Evolutionary conservation across 768 basidiomycete genomes (phyloP).

Genomic region (Suillus paluster): DNA sequence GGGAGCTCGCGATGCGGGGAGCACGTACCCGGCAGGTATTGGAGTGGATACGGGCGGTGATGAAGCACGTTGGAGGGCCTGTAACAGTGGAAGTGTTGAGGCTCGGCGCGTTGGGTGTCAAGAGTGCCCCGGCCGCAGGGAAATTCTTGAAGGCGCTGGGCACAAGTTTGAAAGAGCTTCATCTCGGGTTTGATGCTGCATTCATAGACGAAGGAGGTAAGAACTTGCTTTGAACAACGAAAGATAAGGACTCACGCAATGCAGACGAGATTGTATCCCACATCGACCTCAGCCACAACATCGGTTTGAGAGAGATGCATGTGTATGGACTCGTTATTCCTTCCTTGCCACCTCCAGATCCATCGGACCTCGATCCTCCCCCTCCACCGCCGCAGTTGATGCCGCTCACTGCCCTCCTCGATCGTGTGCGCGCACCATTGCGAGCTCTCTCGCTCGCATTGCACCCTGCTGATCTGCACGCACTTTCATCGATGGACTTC

Average conservation of each 20-base stretch:
- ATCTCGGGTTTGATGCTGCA: constrained; percentile 35
- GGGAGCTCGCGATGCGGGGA: constrained; percentile 31
- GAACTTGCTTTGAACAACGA: constrained; percentile 7
- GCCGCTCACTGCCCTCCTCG: constrained; percentile 30
- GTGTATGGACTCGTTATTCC: constrained; percentile 38
- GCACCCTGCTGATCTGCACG: constrained; percentile 35
- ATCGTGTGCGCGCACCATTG: constrained; percentile 30
- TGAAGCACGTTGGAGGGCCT: constrained; percentile 12
- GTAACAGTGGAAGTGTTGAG: constrained; percentile 19
- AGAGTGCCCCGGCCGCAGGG: constrained; percentile 31
- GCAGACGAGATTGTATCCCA: constrained; percentile 31
- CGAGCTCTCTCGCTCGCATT: constrained; percentile 35
- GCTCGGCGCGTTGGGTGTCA: constrained; percentile 31
- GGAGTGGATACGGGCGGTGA: constrained; percentile 31
- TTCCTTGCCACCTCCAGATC: constrained; percentile 30
- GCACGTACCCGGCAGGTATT: constrained; percentile 28
- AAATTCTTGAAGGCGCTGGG: constrained; percentile 29
- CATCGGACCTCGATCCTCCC: constrained; percentile 21
- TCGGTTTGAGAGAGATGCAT: constrained; percentile 32
- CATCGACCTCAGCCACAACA: constrained; percentile 30
- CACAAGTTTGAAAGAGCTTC: constrained; percentile 25
- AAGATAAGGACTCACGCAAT: constrained; percentile 13
- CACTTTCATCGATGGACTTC: constrained; percentile 32
- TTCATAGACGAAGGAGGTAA: constrained; percentile 35
- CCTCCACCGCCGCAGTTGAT: constrained; percentile 19